phyloP scores from a whole-genome alignment of 257 asterid genomes.

The Coffea canephora region DNA sequence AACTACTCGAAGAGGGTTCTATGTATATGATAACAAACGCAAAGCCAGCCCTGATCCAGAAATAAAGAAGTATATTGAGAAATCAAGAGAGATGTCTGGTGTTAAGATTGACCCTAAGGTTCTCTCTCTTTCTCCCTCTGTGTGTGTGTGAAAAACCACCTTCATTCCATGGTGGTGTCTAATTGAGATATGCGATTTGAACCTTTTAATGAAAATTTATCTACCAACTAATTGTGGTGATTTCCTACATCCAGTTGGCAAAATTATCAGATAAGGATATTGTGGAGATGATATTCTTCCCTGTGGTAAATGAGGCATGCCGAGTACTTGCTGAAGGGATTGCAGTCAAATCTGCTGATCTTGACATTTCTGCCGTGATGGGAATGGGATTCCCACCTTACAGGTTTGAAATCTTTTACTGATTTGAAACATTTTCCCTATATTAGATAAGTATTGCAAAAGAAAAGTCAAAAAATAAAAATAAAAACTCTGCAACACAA shows the following conservation, averaged over 20 bases:
- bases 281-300: conserved; percentile 91
- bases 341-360: conserved; percentile 88
- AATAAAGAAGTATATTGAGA: conserved; percentile 67
- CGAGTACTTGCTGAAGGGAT: conserved; percentile 90
- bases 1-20: conserved; percentile 75
- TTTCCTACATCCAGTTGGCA: conserved; percentile 35
- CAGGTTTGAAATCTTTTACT: conserved; percentile 43
- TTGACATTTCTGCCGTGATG: conserved; percentile 89
- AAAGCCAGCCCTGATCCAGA: conserved; percentile 94
- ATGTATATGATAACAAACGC: conserved; percentile 68
- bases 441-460: background rate
- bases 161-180: background rate
- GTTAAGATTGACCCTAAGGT: conserved; percentile 80
- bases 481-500: background rate
- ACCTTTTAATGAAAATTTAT: background rate
- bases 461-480: too few species aligned
- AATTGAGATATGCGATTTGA: background rate
- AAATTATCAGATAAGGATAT: conserved; percentile 78
- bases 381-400: conserved; percentile 99
- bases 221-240: background rate
- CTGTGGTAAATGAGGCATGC: conserved; percentile 94
- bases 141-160: background rate
- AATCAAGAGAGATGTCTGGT: conserved; percentile 77
- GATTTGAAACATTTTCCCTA: background rate
- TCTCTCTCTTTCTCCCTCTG: conserved; percentile 19